Percentiles rank a stretch among this genome's conserved stretches.
phyloP scores from a whole-genome alignment of 2,329 filamentous ascomycete genomes.

The Waltergamsia citrina region DNA sequence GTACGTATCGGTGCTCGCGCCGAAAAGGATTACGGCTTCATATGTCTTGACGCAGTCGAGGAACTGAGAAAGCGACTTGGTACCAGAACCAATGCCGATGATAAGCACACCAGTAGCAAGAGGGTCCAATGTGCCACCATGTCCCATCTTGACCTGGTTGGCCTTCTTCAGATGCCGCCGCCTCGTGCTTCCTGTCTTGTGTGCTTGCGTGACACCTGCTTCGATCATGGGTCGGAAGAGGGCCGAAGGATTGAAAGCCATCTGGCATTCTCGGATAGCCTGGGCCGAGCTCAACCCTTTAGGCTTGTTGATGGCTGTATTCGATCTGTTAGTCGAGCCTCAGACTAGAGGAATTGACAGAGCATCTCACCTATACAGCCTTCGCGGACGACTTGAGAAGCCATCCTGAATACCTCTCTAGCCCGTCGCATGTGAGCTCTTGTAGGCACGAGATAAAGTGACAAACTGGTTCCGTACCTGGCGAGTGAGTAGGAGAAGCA shows the following conservation, averaged over 20 bases:
- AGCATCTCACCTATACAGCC: conserved; percentile 45
- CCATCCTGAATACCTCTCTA: conserved; percentile 36
- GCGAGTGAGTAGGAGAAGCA: neutral
- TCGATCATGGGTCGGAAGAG: conserved; percentile 73
- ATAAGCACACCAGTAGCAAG: conserved; percentile 90
- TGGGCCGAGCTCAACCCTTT: conserved; percentile 79
- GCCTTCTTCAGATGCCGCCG: conserved; percentile 47
- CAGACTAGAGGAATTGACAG: neutral
- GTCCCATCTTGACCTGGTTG: conserved; percentile 81
- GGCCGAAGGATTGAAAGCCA: conserved; percentile 69
- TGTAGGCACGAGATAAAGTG: neutral
- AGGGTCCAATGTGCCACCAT: conserved; percentile 91
- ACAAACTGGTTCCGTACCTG: neutral
- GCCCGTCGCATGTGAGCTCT: conserved; percentile 19
- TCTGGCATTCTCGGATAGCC: conserved; percentile 80
- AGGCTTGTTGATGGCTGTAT: conserved; percentile 84
- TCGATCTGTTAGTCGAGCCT: neutral
- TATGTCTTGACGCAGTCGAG: conserved; percentile 88
- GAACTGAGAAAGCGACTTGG: conserved; percentile 72
- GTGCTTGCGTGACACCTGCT: conserved; percentile 49
- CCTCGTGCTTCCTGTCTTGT: conserved; percentile 48
- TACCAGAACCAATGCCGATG: conserved; percentile 77
- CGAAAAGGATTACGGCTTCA: conserved; percentile 82
- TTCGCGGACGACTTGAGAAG: conserved; percentile 41
- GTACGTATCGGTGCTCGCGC: conserved; percentile 87